Conservation (phyloP, 1,139 yeast species). For the Suhomyces anneliseae region DNA sequence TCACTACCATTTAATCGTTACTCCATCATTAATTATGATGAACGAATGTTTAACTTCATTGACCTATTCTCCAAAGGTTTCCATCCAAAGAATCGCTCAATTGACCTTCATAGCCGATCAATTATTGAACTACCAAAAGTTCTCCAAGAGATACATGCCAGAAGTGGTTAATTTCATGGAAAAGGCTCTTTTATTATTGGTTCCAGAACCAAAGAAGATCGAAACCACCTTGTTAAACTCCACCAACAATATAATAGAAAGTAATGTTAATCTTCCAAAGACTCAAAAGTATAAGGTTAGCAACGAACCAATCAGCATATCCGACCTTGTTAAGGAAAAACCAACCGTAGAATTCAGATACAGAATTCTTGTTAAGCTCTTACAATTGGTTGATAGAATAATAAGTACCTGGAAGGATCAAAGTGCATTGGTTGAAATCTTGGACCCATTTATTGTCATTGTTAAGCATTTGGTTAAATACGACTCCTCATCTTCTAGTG, state of each 20-base stretch:
- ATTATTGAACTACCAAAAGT: constrained; percentile 68
- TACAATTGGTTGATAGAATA: constrained; percentile 30
- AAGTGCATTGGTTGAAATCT: constrained; percentile 60
- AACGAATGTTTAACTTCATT: constrained; percentile 57
- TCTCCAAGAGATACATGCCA: constrained; percentile 80
- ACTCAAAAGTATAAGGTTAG: constrained; percentile 11
- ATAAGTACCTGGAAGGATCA: constrained; percentile 61
- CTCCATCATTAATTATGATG: constrained; percentile 77
- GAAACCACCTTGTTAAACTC: constrained; percentile 6
- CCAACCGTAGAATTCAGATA: constrained; percentile 22
- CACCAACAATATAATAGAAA: constrained; percentile 9
- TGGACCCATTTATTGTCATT: constrained; percentile 38
- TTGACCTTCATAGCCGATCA: constrained; percentile 66
- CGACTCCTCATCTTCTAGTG: constrained; percentile 24
- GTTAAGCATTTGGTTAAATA: constrained; percentile 41
- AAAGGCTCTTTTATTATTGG: constrained; percentile 46
- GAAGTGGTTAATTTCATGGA: constrained; percentile 68
- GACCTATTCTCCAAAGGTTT: constrained; percentile 42
- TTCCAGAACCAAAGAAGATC: constrained; percentile 41
- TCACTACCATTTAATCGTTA: constrained; percentile 87
- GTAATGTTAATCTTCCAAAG: constrained; percentile 23
- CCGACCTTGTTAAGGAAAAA: constrained; percentile 21
- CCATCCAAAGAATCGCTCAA: constrained; percentile 40
- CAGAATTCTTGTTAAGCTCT: constrained; percentile 30
- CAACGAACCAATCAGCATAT: constrained; percentile 15